Conservation (phyloP, 1,284 basidiomycete genomes). For the Pyrrhoderma lamaoense region DNA sequence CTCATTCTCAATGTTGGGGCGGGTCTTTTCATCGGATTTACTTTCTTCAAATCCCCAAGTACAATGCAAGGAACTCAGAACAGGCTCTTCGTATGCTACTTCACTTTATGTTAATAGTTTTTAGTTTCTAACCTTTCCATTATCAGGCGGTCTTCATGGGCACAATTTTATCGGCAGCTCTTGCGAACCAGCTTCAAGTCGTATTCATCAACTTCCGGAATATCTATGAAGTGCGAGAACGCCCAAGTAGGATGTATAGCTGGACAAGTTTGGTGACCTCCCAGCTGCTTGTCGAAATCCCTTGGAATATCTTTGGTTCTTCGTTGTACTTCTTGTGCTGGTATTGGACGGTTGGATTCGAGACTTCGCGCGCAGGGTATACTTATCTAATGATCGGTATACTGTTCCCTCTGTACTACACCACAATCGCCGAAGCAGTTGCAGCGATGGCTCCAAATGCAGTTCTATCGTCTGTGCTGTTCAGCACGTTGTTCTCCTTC, state of each 20-base stretch:
- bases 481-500: conserved; percentile 17
- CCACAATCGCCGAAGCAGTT: conserved; percentile 19
- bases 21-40: conserved; percentile 17
- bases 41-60: conserved; percentile 16
- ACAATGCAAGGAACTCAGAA: conserved; percentile 17
- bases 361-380: conserved; percentile 13
- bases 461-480: conserved; percentile 12
- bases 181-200: conserved; percentile 42
- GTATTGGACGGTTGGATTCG: conserved; percentile 20
- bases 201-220: conserved; percentile 31
- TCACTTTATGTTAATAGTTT: too few species aligned
- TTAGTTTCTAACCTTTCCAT: too few species aligned
- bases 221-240: conserved; percentile 18
- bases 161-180: conserved; percentile 36
- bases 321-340: conserved; percentile 20
- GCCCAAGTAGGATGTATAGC: conserved; percentile 18
- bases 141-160: conserved; percentile 36
- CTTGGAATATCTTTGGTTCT: conserved; percentile 18
- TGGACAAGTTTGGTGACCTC: conserved; percentile 16
- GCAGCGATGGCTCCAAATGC: conserved; percentile 18
- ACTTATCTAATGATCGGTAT: conserved; percentile 14
- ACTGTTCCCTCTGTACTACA: conserved; percentile 15
- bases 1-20: conserved; percentile 22
- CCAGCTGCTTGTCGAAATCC: conserved; percentile 14
- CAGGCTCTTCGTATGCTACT: conserved; percentile 12